Evolutionary conservation across 2,329 filamentous ascomycete genomes (phyloP), one percentile per base, ranked within the genome.

Genomic region (Ceratocystis colombiana): DNA sequence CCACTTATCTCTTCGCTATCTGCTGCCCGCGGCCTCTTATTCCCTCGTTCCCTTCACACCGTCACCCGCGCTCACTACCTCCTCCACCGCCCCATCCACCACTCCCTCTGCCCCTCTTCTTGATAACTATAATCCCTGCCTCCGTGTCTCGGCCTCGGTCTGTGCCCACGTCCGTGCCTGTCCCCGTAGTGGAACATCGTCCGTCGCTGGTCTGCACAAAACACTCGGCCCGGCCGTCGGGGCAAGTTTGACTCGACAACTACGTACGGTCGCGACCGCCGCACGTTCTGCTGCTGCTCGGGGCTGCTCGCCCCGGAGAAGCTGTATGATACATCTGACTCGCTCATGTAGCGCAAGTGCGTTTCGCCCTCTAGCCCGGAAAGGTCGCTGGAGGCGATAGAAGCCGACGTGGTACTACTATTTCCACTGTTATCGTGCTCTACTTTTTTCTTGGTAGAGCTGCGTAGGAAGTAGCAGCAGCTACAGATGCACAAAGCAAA

Each of bases 401-500:
- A 41, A 41, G 3, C 10, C 10, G 10, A 15, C 10, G 37, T 41
- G 37, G 10, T 8, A 5, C 37, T 41, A 41, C 10, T 41, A 41
- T 41, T 4, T 41, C 3, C 37, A 41, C 37, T 12, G 37, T 8
- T 41, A 12, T 25, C 22, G 15, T 6, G 22, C 4, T 28, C 4
- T 57, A 25, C 30, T 12, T 7, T n/a, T 57, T 57, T 22, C 10
- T 57, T 57, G 20, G 20, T 22, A 10, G 46, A 50, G 46, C 46
- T 20, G 53, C 53, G 53, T 22, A 57, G 15, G 12, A 57, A 57
- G 22, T 30, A 30, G 22, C 41, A 63, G 44, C 61, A 63, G 20
- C 61, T 28, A 25, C 41, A 63, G 20, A 63, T 63, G 37, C 61
- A 63, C 30, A 63, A 15, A 22, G 22, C 41, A 30, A 63, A 30